Conservation (phyloP, 2,329 filamentous ascomycete species). For the Nemania serpens region DNA sequence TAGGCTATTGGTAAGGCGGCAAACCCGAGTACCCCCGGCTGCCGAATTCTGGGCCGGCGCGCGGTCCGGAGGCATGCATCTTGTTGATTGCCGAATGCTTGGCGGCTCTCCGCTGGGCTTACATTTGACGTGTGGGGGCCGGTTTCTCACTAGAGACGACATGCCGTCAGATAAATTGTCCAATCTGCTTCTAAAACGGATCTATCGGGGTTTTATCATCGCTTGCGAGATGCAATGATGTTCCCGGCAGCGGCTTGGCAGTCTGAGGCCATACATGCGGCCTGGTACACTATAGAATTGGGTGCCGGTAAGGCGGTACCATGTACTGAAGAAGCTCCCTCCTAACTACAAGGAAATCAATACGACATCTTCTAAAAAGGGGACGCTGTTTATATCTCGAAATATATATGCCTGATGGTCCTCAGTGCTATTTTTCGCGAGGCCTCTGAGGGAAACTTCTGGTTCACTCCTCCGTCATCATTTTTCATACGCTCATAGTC, state of each 20-base stretch:
- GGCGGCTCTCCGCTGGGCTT: background rate
- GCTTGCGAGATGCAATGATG: background rate
- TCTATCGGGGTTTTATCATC: background rate
- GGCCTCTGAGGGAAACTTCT: no score
- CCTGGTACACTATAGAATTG: no score
- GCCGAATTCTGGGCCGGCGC: background rate
- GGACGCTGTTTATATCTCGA: no score
- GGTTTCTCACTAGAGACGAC: background rate
- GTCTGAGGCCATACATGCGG: no score
- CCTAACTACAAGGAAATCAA: no score
- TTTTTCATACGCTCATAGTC: no score
- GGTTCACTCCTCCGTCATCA: no score
- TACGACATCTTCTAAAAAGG: no score
- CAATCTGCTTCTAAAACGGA: background rate
- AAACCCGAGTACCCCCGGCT: background rate
- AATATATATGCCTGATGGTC: no score
- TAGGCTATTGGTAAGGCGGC: background rate
- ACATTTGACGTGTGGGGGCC: conserved; percentile 2
- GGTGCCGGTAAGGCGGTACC: no score
- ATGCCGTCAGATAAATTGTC: background rate
- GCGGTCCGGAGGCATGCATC: background rate
- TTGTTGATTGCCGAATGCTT: conserved; percentile 1
- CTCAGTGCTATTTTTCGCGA: no score
- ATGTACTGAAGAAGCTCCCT: no score
- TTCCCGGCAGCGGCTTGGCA: background rate